Conservation (phyloP, 2,329 filamentous ascomycete species). For the Scedosporium minutisporum region DNA sequence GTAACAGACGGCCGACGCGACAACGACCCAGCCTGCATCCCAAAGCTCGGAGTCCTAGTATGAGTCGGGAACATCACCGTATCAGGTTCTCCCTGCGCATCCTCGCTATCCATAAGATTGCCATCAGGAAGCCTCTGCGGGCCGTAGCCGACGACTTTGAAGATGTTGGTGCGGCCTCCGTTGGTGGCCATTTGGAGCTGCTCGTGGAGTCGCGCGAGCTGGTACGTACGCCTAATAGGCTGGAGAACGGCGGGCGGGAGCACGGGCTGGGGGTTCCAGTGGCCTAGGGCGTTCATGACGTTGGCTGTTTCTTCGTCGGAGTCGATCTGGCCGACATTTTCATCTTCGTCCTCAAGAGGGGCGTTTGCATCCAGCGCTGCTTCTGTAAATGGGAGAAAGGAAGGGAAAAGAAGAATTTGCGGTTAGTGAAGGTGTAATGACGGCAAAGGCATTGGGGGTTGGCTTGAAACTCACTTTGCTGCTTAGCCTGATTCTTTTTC, state of each 20-base stretch:
- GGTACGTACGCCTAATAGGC: constrained; percentile 54
- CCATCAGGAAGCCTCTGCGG: constrained; percentile 43
- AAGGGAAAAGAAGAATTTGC: too few relatives aligned
- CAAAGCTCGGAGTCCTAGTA: constrained; percentile 36
- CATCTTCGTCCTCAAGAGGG: constrained; percentile 76
- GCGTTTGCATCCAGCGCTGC: constrained; percentile 92
- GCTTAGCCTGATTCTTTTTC: constrained; percentile 97
- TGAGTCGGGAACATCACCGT: constrained; percentile 25
- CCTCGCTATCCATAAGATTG: constrained; percentile 40
- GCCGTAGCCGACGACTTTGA: constrained; percentile 48
- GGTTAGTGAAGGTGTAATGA: constrained; percentile 8
- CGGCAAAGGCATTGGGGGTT: constrained; percentile 10
- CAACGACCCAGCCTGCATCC: constrained; percentile 27
- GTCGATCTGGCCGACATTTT: constrained; percentile 75
- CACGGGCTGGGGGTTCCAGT: constrained; percentile 70
- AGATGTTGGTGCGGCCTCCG: constrained; percentile 55
- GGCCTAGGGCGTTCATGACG: constrained; percentile 72
- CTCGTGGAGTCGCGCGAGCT: constrained; percentile 52
- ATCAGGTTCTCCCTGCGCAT: constrained; percentile 50
- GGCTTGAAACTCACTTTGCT: constrained; percentile 63
- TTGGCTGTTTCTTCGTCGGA: constrained; percentile 88
- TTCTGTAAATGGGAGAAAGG: constrained; percentile 59
- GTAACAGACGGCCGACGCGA: constrained; percentile 37
- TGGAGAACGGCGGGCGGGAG: constrained; percentile 54
- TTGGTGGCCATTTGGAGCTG: constrained; percentile 59